Percentiles rank a stretch among this genome's conserved stretches.
Conservation (phyloP, 495 filamentous ascomycete species). For the Pseudomonodictys pantanalensis region DNA sequence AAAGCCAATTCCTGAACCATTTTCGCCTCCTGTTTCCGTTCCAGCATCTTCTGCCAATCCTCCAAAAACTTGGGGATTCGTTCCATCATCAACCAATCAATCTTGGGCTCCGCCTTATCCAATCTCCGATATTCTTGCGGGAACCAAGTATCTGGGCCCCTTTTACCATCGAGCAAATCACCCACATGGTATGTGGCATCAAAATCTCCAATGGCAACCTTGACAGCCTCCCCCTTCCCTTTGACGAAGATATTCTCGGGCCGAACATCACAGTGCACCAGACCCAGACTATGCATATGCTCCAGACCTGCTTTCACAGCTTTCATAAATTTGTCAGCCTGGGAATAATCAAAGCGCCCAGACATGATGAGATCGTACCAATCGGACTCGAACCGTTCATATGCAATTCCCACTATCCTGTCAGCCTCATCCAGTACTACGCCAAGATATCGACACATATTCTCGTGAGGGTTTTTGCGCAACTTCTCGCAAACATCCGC, state of each 20-base stretch:
- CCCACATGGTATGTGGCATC: no score
- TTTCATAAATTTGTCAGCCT: background rate
- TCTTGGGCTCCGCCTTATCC: no score
- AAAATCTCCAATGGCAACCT: constrained; percentile 3
- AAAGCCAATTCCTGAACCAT: no score
- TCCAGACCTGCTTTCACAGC: background rate
- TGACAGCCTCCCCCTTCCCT: background rate
- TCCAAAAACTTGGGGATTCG: no score
- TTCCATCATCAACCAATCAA: no score
- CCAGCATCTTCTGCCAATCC: no score
- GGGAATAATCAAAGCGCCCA: background rate
- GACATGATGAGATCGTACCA: background rate
- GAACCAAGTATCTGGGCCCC: no score
- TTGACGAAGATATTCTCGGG: constrained; percentile 5
- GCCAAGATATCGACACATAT: background rate
- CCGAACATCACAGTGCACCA: constrained; percentile 8
- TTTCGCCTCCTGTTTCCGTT: no score
- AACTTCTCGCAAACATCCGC: background rate
- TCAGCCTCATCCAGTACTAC: background rate
- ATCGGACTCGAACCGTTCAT: background rate
- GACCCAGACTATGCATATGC: constrained; percentile 4
- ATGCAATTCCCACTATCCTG: constrained; percentile 1
- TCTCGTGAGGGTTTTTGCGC: background rate
- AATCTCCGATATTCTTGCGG: no score
- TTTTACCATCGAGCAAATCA: no score